These are phyloP conservation scores for Boletus edulis DNA, from an alignment of 768 basidiomycete species.

Conservation along the genomic window DNA sequence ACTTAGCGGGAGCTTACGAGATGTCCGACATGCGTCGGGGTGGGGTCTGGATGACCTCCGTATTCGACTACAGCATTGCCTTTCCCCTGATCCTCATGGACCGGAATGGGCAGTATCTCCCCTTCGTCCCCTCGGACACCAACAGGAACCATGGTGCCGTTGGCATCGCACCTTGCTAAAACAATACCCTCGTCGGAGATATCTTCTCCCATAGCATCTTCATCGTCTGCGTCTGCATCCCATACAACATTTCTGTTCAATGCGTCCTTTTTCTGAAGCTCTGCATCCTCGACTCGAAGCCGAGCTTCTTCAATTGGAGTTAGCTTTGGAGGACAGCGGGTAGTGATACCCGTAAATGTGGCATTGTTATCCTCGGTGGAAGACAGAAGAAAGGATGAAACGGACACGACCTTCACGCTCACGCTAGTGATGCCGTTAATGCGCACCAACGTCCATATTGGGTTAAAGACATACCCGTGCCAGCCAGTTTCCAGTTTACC, in stretches of 20 bases:
- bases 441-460: background rate
- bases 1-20: constrained; percentile 40
- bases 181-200: constrained; percentile 26
- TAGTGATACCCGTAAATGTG: constrained; percentile 48
- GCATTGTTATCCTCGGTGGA: constrained; percentile 56
- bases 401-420: constrained; percentile 67
- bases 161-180: constrained; percentile 21
- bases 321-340: constrained; percentile 35
- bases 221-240: constrained; percentile 57
- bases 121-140: constrained; percentile 61
- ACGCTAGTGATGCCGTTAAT: constrained; percentile 43
- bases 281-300: constrained; percentile 50
- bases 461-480: constrained; percentile 52
- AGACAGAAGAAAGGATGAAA: constrained; percentile 71
- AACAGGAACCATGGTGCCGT: constrained; percentile 38
- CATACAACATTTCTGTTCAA: constrained; percentile 61
- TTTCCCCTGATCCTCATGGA: constrained; percentile 15
- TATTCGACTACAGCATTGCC: constrained; percentile 33
- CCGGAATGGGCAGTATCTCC: constrained; percentile 44
- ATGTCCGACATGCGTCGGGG: constrained; percentile 55
- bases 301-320: constrained; percentile 60
- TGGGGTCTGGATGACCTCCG: constrained; percentile 46
- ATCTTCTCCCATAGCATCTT: constrained; percentile 61
- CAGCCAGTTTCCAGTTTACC: constrained; percentile 70
- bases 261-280: constrained; percentile 64